Conservation (phyloP, 2,329 filamentous ascomycete genomes). For the Aspergillus fijiensis region DNA sequence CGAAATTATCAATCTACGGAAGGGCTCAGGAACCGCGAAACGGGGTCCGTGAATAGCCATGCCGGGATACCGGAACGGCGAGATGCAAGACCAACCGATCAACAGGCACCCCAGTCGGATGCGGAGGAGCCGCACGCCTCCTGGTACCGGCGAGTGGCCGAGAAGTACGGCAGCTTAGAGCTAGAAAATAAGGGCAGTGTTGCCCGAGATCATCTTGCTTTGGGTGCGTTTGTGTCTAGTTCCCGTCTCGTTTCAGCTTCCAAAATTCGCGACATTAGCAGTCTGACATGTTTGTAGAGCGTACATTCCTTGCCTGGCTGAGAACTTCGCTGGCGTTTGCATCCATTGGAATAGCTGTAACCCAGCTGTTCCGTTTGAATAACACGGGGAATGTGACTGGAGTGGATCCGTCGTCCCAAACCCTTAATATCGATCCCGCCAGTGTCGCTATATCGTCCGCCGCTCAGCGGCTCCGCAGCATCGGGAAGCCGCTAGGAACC, state of each 20-base stretch:
- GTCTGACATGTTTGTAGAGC: conserved; percentile 47
- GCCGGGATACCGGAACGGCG: conserved; percentile 12
- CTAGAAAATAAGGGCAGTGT: conserved; percentile 67
- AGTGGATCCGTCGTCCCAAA: conserved; percentile 15
- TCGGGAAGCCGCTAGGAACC: conserved; percentile 63
- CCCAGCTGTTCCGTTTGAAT: conserved; percentile 66
- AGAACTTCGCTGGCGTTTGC: conserved; percentile 66
- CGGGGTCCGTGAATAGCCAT: conserved; percentile 13
- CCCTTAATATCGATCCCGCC: conserved; percentile 20
- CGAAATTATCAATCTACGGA: conserved; percentile 38
- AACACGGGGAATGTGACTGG: conserved; percentile 36
- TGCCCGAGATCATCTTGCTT: conserved; percentile 63
- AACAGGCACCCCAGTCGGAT: conserved; percentile 7
- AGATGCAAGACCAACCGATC: conserved; percentile 7
- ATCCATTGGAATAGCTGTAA: conserved; percentile 64
- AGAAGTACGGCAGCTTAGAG: conserved; percentile 63
- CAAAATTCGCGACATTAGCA: conserved; percentile 7
- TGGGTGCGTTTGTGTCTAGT: conserved; percentile 47
- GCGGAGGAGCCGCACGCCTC: conserved; percentile 21
- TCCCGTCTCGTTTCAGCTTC: neutral
- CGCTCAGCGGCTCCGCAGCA: conserved; percentile 43
- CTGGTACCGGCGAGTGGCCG: conserved; percentile 52
- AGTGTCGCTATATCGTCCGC: conserved; percentile 19
- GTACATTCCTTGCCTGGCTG: conserved; percentile 68
- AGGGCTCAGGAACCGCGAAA: conserved; percentile 18